Base-by-base conservation (phyloP, 345 rosid genomes). In the Crucihimalaya himalaica region DNA sequence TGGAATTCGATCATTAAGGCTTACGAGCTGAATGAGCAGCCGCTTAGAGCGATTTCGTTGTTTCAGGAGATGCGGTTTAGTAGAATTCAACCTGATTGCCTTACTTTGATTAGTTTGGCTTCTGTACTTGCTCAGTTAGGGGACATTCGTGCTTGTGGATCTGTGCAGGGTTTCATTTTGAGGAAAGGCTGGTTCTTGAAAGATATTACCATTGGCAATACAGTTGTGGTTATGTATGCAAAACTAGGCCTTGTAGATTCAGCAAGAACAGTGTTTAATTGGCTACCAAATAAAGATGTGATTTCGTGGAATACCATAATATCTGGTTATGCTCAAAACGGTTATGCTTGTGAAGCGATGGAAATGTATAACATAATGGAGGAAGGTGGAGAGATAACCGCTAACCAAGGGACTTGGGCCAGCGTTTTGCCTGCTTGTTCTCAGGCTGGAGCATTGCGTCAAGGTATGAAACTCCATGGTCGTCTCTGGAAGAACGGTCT, bases 1-100 rank as follows among this genome's bases (percentile, higher is more conserved):
- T 87, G 91, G 91, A 87, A 87, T 76, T 84, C 87, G 2, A 82
- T 87, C 42, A 83, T 83, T 65, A 78, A 85, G 73, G 91, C 88
- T 51, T 84, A 81, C 39, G 87, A 83, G 74, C 83, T 81, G 77
- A 81, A 83, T 70, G 70, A 80, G 28, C 78, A 83, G 69, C 84
- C 87, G 1, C 34, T 66, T 68, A 73, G 51, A 40, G 91, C 84
- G 27, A 39, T 52, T 39, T 27, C 40, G 21, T 52, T 80, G 20
- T 83, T 83, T 73, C 68, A 75, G 46, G 73, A 67, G 75, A 87
- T 83, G 87, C 71, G 47, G 59, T 54, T 14, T 25, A 67, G 3
- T 45, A 80, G 82, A 68, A 39, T 63, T 75, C 82, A 65, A 19
- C 84, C 87, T 31, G 88, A 83, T 80, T 46, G 79, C 4, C 72